Evolutionary conservation across 2,329 filamentous ascomycete species (phyloP), one percentile per base, ranked within the genome.

Genomic region (Annulohypoxylon truncatum): DNA sequence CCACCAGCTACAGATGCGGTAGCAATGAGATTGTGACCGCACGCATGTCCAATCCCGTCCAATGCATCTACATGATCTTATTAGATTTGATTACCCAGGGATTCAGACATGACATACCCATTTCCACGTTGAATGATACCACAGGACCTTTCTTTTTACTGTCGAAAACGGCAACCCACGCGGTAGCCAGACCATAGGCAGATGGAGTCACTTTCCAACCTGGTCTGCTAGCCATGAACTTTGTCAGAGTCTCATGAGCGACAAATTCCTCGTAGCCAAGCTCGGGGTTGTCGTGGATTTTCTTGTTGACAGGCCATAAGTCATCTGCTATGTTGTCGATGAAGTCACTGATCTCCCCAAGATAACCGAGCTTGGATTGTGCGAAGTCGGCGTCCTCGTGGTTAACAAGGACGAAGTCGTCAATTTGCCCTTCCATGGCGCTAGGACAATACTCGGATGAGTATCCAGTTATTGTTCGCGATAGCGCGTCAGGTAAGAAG

Each of bases 1-100:
- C 79, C 82, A 2, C 76, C 83, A 0, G 82, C 79, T 8, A 85
- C 74, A 0, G 83, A 84, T 2, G 82, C 79, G 0, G 79, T 82
- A 4, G 83, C 83, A 57, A 86, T 86, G 35, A 86, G 78, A 66
- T 87, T 87, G 74, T 87, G 85, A 3, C 85, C 85, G 59, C 85
- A 87, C 6, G 83, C 83, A 68, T 86, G 84, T 33, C 84, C 84
- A 6, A 86, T 79, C 1, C 78, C 80, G 1, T 83, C 82, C 2
- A 86, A 77, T 2, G 83, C 83, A 69, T 86, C 82, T 82, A 28
- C 12, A 47, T n/a, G 33, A 9, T 26, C 47, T 4, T 22, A 53
- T 76, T 29, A 75, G 40, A 46, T 20, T 1, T 22, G 10, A 15
- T 24, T n/a, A n/a, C 2, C 31, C 9, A 3, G 3, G n/a, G 10